A percentile compares a stretch with the other conserved stretches of the same genome.
Conservation (phyloP, 345 rosid genomes). For the Rubroshorea leprosula region DNA sequence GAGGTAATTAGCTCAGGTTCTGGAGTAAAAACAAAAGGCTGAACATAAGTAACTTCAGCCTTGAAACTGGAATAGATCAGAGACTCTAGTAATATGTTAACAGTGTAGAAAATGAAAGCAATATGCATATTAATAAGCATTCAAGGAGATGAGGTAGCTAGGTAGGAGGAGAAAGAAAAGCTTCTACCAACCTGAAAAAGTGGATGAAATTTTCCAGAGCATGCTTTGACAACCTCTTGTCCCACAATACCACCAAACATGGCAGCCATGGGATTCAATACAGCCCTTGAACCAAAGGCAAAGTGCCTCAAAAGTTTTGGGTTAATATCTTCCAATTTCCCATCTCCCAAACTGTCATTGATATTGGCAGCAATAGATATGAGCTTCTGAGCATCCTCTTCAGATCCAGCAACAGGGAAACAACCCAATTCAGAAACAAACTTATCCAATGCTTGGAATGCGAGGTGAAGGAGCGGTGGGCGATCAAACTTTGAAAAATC, state of each 20-base stretch:
- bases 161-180: not conserved
- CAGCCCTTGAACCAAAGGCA: constrained; percentile 95
- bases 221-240: constrained; percentile 97
- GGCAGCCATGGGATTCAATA: constrained; percentile 98
- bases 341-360: constrained; percentile 69
- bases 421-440: constrained; percentile 61
- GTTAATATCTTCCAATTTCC: constrained; percentile 64
- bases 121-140: not conserved
- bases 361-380: constrained; percentile 53
- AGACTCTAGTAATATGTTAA: not conserved
- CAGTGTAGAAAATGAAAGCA: not conserved
- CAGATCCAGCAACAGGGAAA: constrained; percentile 85
- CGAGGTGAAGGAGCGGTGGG: constrained; percentile 85
- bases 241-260: constrained; percentile 99
- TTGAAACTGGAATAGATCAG: not conserved
- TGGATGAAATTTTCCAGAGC: constrained; percentile 98
- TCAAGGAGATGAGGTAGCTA: not conserved
- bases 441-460: constrained; percentile 90
- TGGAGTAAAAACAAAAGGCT: too few species aligned
- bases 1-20: too few species aligned
- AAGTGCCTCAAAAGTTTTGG: constrained; percentile 72
- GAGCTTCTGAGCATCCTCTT: constrained; percentile 80
- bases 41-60: too few species aligned
- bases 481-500: constrained; percentile 93
- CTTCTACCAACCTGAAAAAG: constrained; percentile 64